Evolutionary conservation across 2,329 filamentous ascomycete genomes (phyloP).

Genomic region (Fusarium continuum): DNA sequence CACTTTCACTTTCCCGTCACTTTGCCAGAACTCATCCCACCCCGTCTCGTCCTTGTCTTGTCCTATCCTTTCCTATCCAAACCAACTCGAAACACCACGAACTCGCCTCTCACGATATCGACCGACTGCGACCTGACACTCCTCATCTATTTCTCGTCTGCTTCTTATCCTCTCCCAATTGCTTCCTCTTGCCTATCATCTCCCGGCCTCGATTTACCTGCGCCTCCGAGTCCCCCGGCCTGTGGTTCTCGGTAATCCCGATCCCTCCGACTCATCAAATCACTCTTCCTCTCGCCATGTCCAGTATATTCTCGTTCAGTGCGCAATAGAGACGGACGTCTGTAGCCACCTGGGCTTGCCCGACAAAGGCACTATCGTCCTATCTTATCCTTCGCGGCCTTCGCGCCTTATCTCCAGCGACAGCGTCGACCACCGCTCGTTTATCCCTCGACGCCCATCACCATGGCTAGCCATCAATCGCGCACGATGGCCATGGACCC

Average conservation of each 20-base stretch:
- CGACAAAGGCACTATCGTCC: conserved; percentile 35
- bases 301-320: conserved; percentile 39
- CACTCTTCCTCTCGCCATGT: conserved; percentile 43
- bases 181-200: neutral
- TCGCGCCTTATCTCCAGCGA: conserved; percentile 3
- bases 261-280: conserved; percentile 24
- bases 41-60: conserved; percentile 9
- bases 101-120: conserved; percentile 37
- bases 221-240: conserved; percentile 4
- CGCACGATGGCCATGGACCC: conserved; percentile 63
- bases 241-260: conserved; percentile 23
- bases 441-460: conserved; percentile 29
- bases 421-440: conserved; percentile 27
- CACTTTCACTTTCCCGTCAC: conserved; percentile 39
- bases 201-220: conserved; percentile 3
- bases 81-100: conserved; percentile 41
- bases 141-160: conserved; percentile 3
- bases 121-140: conserved; percentile 13
- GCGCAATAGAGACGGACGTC: conserved; percentile 50
- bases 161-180: neutral
- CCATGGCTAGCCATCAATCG: conserved; percentile 48
- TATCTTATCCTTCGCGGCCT: conserved; percentile 9
- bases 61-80: conserved; percentile 25
- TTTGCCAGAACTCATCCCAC: conserved; percentile 35
- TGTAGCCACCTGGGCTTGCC: conserved; percentile 44